Evolutionary conservation across 2,329 filamentous ascomycete species (phyloP), one percentile per base, ranked within the genome.

Genomic region (Triangularia verruculosa): DNA sequence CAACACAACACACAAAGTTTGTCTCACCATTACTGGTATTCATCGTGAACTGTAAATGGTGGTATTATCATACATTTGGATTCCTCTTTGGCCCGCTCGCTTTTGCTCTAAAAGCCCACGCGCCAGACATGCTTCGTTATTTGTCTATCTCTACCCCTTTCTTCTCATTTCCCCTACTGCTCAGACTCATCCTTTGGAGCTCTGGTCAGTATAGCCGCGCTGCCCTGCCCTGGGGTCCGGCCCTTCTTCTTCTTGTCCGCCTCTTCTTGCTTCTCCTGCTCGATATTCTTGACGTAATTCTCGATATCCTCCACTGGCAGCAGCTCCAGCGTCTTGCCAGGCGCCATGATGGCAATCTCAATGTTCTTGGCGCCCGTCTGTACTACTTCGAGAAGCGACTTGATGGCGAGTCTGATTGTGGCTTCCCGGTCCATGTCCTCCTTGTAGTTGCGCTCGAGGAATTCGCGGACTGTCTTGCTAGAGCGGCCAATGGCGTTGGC

Each of bases 321-420:
- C 88, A 97, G 93, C 83, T 98, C 93, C 68, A 99, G 87, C 15
- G 85, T 78, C 83, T 97, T 93, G 59, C 92, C 93, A 6, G 95
- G 93, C 7, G 92, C 91, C 93, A 98, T 97, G 75, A 99, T 89
- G 64, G 96, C 95, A 74, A 99, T 98, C 82, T 99, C 95, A 74
- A 99, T 99, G 80, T 99, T 99, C 88, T 99, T 99, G 60, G 95
- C 95, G 68, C 95, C 95, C 2, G 95, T 99, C 80, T 99, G 95
- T 67, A 99, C 95, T 61, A 99, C 95, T 79, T 99, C 95, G 66
- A 99, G 83, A 69, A 99, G 86, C 43, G 95, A 99, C 84, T 99
- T 99, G 83, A 99, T 96, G 7, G 95, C 95, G 72, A 99, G 84
- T 76, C 96, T 93, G 77, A 99, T 96, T 51, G 96, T 98, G 72